Base-by-base conservation (phyloP, 2,329 filamentous ascomycete genomes). In the Pestalotiopsis sp. region DNA sequence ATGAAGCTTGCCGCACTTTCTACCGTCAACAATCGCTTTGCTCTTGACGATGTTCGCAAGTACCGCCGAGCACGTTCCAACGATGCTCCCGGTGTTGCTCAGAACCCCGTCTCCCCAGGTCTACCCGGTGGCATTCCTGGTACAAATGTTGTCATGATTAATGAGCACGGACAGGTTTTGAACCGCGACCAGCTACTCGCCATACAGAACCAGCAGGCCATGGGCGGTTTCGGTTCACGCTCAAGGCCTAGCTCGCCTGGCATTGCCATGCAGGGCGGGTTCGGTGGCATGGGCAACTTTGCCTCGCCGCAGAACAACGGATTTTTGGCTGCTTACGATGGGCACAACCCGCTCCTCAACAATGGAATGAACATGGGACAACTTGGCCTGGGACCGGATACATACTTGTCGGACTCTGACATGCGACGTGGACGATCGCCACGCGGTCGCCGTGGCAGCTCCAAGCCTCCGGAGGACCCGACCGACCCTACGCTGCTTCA, bases 1-100 rank as follows among this genome's bases (percentile, higher is more conserved):
- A 99, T 99, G 96, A 99, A 99, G 81, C 88, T 99, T 65, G 96
- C 96, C 60, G 96, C 96, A 20, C 86, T 99, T 60, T 98, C 95
- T 4, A 99, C 96, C 2, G 96, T 99, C 64, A 99, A 98, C 84
- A 99, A 98, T 80, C 93, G 96, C 57, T 97, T 99, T 76, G 95
- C 96, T 65, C 86, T 99, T 69, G 96, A 99, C 76, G 96, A 99
- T 79, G 95, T 97, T 71, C 93, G 95, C 77, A 98, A 98, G 82
- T 98, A 96, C 81, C 93, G 96, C 72, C 93, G 95, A 69, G 90
- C 94, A 72, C 90, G 95, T 69, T 98, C 96, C 63, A 95, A 94
- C 74, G 95, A 98, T 76, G 92, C 91, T 27, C 87, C 91, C 55
- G 88, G 87, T 76, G 74, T 83, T 75, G 83, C 81, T 59, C 91